Evolutionary conservation across 2,329 filamentous ascomycete genomes (phyloP).

Genomic region (Sporothrix sp.): DNA sequence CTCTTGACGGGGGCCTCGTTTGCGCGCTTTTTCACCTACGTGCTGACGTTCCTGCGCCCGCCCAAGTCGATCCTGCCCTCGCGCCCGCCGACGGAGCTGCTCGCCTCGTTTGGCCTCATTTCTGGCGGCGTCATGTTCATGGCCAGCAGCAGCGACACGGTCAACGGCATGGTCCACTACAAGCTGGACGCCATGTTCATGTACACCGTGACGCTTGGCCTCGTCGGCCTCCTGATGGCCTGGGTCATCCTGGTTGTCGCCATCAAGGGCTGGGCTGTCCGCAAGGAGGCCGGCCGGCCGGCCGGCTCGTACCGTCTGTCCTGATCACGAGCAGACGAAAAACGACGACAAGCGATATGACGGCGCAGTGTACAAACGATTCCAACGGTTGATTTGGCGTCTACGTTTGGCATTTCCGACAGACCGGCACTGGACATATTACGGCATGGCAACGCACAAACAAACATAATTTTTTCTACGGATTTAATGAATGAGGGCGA

Average conservation of each 20-base stretch:
- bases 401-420: too few species aligned
- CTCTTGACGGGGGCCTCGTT: constrained; percentile 73
- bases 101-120: constrained; percentile 78
- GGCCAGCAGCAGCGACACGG: constrained; percentile 70
- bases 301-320: constrained; percentile 16
- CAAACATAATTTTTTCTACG: too few species aligned
- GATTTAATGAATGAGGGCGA: neutral
- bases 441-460: too few species aligned
- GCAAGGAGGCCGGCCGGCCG: constrained; percentile 30
- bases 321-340: neutral
- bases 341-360: neutral
- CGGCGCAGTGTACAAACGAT: neutral
- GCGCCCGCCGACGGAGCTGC: constrained; percentile 80
- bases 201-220: constrained; percentile 78
- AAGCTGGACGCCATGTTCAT: constrained; percentile 84
- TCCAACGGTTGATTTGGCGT: too few species aligned
- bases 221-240: constrained; percentile 75
- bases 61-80: constrained; percentile 72
- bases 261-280: constrained; percentile 76
- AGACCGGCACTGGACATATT: too few species aligned
- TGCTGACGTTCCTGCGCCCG: constrained; percentile 68
- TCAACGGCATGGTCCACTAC: constrained; percentile 67
- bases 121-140: constrained; percentile 87
- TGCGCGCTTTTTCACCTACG: constrained; percentile 68
- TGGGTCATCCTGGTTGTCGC: constrained; percentile 71